Conservation (phyloP, 345 rosid species). For the Eucalyptus viminalis region DNA sequence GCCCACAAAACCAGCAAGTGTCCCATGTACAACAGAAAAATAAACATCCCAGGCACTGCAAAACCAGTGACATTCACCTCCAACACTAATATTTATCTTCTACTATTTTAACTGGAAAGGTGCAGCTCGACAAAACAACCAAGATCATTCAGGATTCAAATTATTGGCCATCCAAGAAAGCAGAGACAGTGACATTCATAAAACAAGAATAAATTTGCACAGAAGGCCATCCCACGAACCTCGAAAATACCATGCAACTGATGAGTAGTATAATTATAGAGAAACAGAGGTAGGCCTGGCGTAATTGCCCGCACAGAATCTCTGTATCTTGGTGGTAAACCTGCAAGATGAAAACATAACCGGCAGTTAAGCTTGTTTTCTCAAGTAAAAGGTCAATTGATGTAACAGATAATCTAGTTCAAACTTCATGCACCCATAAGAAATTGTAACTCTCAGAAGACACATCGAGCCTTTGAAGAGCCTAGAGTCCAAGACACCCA, state of each 20-base stretch:
- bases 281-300: slow-evolving; percentile 97
- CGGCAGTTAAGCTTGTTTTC: neutral
- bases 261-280: slow-evolving; percentile 94
- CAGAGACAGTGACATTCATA: neutral
- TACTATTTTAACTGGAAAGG: neutral
- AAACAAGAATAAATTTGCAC: neutral
- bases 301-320: slow-evolving; percentile 96
- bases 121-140: neutral
- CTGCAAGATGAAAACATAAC: slow-evolving; percentile 16
- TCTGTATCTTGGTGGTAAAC: slow-evolving; percentile 95
- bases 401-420: neutral
- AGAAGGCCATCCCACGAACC: slow-evolving; percentile 31
- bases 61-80: neutral
- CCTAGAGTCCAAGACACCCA: neutral
- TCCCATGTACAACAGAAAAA: neutral
- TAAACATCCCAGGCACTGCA: neutral
- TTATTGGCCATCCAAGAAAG: neutral
- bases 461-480: neutral
- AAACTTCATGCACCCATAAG: neutral
- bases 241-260: slow-evolving; percentile 97
- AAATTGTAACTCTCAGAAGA: neutral
- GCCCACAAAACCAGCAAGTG: neutral
- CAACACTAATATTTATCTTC: neutral
- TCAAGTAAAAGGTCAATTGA: neutral
- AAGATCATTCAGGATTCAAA: neutral